A percentile compares a stretch with the other conserved stretches of the same genome.
Conservation (phyloP, 2,329 filamentous ascomycete genomes). For the Neonectria ditissima region DNA sequence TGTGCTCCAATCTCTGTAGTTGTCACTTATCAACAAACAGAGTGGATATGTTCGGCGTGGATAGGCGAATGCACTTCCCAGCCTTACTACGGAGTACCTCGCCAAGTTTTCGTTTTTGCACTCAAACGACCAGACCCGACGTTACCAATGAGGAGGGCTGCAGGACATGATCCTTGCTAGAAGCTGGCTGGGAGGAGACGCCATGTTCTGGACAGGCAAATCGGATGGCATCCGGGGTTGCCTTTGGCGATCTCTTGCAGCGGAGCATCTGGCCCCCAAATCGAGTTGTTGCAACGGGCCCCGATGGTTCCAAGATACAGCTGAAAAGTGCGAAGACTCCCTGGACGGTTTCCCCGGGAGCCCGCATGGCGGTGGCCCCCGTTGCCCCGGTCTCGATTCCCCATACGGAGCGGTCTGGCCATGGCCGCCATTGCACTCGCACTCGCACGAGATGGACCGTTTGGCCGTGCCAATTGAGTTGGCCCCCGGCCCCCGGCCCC, state of each 20-base stretch:
- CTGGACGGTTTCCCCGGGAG: neutral
- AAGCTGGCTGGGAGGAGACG: constrained; percentile 3
- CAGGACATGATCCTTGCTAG: constrained; percentile 18
- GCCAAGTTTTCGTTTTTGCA: neutral
- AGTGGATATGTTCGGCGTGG: neutral
- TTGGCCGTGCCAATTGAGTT: constrained; percentile 16
- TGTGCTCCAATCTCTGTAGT: neutral
- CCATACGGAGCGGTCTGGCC: constrained; percentile 13
- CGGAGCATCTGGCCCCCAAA: constrained; percentile 20
- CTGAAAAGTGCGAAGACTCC: neutral
- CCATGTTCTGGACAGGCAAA: constrained; percentile 24
- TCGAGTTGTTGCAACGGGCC: constrained; percentile 18
- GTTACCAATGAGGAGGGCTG: neutral
- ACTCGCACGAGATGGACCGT: constrained; percentile 27
- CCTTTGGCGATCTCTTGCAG: constrained; percentile 26
- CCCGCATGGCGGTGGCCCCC: neutral
- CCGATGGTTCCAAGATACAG: neutral
- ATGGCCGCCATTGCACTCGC: constrained; percentile 40
- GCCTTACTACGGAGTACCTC: neutral
- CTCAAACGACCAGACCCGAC: neutral
- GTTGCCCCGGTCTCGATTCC: neutral
- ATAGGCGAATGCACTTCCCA: neutral
- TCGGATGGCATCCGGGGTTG: constrained; percentile 11
- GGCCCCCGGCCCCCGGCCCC: constrained; percentile 8
- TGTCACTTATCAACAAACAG: neutral